phyloP scores from a whole-genome alignment of 2,329 filamentous ascomycete species.

The Fusarium odoratissimum region DNA sequence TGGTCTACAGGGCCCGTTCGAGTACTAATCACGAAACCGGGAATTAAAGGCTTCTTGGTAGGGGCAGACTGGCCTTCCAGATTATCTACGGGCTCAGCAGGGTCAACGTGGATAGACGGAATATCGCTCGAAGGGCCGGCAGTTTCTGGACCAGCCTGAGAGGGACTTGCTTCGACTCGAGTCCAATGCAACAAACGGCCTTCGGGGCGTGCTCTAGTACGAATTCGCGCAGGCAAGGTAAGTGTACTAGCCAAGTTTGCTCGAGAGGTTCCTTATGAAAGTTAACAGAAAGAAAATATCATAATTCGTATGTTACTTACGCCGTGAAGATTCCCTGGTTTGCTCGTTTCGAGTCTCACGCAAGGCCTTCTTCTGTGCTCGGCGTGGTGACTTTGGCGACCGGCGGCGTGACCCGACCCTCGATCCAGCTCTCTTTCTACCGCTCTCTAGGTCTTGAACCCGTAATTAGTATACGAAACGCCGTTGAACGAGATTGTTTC shows the following conservation, averaged over 20 bases:
- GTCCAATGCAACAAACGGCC: background rate
- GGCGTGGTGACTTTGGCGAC: background rate
- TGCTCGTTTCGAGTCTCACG: background rate
- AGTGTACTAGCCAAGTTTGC: conserved; percentile 15
- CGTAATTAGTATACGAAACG: background rate
- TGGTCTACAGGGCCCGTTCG: background rate
- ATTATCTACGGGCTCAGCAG: background rate
- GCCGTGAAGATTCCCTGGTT: background rate
- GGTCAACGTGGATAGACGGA: background rate
- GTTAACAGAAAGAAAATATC: background rate
- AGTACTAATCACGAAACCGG: conserved; percentile 28
- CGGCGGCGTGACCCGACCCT: background rate
- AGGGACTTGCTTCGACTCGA: background rate
- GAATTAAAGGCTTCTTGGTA: background rate
- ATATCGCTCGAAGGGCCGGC: background rate
- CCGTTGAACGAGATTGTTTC: background rate
- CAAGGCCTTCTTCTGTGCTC: conserved; percentile 2
- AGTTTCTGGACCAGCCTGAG: background rate
- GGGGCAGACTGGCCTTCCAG: background rate
- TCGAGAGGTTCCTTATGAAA: background rate
- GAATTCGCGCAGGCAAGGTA: background rate
- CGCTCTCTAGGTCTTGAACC: background rate
- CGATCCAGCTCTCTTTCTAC: background rate
- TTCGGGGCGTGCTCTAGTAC: background rate
- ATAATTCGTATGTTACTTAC: background rate